Evolutionary conservation across 1,284 basidiomycete species (phyloP).

Genomic region (Ustilago nuda): DNA sequence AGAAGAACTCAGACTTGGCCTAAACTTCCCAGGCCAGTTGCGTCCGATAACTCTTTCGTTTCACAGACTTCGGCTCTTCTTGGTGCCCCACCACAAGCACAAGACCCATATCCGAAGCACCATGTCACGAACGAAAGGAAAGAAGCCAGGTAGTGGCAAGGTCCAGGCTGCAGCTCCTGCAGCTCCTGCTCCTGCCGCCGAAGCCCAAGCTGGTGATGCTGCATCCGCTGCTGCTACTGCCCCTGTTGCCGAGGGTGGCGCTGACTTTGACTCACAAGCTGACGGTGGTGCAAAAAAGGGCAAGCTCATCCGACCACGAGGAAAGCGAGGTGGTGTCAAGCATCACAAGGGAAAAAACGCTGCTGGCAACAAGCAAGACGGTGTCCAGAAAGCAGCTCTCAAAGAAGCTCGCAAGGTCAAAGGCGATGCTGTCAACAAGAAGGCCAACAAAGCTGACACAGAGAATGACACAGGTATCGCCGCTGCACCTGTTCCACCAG

Average conservation of each 20-base stretch:
- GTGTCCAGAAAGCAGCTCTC: conserved; percentile 17
- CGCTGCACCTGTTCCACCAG: conserved; percentile 25
- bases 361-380: conserved; percentile 4
- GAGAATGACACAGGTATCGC: conserved; percentile 7
- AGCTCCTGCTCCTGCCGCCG: not conserved
- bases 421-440: conserved; percentile 7
- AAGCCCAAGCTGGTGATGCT: conserved; percentile 1
- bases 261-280: not conserved
- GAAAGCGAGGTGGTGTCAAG: conserved; percentile 65
- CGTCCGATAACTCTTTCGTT: not conserved
- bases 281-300: conserved; percentile 18
- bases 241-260: not conserved
- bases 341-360: conserved; percentile 38
- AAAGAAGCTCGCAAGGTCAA: conserved; percentile 34
- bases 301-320: conserved; percentile 62
- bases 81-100: not conserved
- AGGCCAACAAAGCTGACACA: conserved; percentile 8
- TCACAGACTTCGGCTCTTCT: not conserved
- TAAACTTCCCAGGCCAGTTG: not conserved
- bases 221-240: not conserved
- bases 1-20: conserved; percentile 2
- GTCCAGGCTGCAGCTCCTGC: conserved; percentile 1
- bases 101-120: conserved; percentile 1
- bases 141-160: conserved; percentile 23
- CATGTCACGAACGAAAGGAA: conserved; percentile 43